Percentiles rank a stretch among this genome's conserved stretches.
Evolutionary conservation across 441 rosid genomes (phyloP).

Genomic region (Adansonia gregorii): DNA sequence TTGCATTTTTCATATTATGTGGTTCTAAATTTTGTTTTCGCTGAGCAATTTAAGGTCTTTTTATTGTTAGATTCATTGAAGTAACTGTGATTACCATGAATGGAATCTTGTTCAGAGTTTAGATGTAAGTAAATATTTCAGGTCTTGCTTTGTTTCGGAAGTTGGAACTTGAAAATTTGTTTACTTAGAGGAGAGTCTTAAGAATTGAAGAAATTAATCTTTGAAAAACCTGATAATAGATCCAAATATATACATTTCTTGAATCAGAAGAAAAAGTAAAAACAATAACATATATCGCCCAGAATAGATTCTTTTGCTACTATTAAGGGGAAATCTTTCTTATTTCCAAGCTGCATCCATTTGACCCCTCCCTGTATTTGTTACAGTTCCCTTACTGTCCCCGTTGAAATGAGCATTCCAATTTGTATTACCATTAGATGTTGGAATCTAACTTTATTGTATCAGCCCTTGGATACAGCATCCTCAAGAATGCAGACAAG

Average conservation of each 20-base stretch:
- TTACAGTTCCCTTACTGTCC: background rate
- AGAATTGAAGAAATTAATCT: background rate
- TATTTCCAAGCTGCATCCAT: background rate
- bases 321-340: background rate
- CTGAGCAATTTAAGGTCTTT: slow-evolving; percentile 1
- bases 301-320: background rate
- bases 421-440: slow-evolving; percentile 15
- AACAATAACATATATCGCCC: background rate
- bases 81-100: background rate
- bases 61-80: background rate
- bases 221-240: background rate
- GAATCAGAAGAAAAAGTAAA: background rate
- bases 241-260: background rate
- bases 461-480: slow-evolving; percentile 89
- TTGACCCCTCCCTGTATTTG: background rate
- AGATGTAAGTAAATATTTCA: background rate
- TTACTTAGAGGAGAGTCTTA: background rate
- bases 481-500: slow-evolving; percentile 91
- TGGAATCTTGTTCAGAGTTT: slow-evolving; percentile 8
- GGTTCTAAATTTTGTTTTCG: background rate
- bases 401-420: background rate
- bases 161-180: background rate
- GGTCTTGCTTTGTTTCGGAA: background rate
- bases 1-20: background rate
- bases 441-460: slow-evolving; percentile 40